Evolutionary conservation across 2,329 filamentous ascomycete species (phyloP), one percentile per base, ranked within the genome.

Genomic region (Passalora sequoiae): DNA sequence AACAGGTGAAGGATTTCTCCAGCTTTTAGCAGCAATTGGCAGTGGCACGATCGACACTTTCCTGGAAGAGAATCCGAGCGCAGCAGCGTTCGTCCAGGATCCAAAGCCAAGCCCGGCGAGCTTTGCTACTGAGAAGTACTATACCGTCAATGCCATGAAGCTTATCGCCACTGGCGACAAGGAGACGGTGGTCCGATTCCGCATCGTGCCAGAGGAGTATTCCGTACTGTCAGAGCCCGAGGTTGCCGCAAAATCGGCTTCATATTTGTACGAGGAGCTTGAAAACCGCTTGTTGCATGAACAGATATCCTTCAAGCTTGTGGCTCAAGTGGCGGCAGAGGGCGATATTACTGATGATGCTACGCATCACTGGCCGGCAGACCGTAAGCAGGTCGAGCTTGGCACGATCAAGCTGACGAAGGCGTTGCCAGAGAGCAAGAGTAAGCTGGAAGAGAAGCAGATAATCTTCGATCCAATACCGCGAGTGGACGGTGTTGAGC

Each of bases 401-500:
- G 77, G 77, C 1, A 67, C 55, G 1, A 55, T 80, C 6, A 68
- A 54, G 44, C 43, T 80, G 7, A 66, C 74, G 16, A 55, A 58
- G 17, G 44, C 70, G 7, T 56, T 68, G 19, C 16, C 36, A 20
- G 31, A 49, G 37, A 43, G 46, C 8, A 65, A 71, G 40, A 67
- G 64, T 37, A 56, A 58, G 44, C 63, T 61, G 42, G 61, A 71
- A 62, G 69, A 75, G 62, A 73, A 77, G 62, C 61, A 65, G 22
- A 64, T 75, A 29, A 80, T 80, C 49, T 79, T 76, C 50, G 76
- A 81, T 63, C 76, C 76, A 1, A 69, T 79, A 38, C 76, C 77
- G 4, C 64, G 76, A 40, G 68, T 79, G 2, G 61, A 72, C 15
- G 76, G 76, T 0, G 61, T 80, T 16, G 74, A 76, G 55, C 50